These are phyloP conservation scores for Colletotrichum ledebouriae DNA, from an alignment of 2,329 filamentous ascomycete species.

Conservation along the genomic window DNA sequence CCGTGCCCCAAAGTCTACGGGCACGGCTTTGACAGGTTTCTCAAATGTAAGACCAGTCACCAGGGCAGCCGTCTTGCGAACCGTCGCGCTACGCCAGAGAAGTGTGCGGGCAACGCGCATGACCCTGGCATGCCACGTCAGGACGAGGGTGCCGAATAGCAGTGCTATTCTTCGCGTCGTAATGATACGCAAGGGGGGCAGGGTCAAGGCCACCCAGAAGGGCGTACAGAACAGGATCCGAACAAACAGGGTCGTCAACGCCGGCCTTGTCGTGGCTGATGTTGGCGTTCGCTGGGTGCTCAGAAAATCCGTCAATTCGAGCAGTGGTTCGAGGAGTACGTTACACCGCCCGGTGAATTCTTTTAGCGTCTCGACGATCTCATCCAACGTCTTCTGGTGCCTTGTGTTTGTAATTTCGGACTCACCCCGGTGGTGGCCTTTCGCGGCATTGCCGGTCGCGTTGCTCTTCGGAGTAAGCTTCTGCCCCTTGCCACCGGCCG, in stretches of 20 bases:
- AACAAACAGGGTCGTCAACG: constrained; percentile 89
- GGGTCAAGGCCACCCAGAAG: constrained; percentile 85
- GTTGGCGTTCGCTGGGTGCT: constrained; percentile 92
- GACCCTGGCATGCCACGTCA: constrained; percentile 94
- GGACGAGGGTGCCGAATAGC: constrained; percentile 84
- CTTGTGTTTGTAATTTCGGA: constrained; percentile 75
- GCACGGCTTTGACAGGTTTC: constrained; percentile 55
- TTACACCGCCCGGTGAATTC: constrained; percentile 94
- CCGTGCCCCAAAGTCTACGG: constrained; percentile 28
- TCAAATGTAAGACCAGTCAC: constrained; percentile 86
- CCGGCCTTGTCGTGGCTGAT: constrained; percentile 89
- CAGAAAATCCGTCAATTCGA: constrained; percentile 92
- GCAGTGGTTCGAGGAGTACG: constrained; percentile 88
- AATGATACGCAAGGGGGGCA: constrained; percentile 86
- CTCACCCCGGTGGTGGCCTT: constrained; percentile 58
- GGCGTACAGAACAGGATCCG: constrained; percentile 90
- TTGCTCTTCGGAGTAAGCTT: constrained; percentile 42
- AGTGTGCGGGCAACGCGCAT: constrained; percentile 88
- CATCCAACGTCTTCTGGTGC: constrained; percentile 94
- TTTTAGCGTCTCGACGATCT: constrained; percentile 94
- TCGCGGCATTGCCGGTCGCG: constrained; percentile 45
- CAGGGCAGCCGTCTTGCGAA: constrained; percentile 77
- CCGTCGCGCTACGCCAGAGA: constrained; percentile 86
- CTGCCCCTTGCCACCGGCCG: constrained; percentile 27
- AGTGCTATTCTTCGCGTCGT: constrained; percentile 88